These are phyloP conservation scores for Haematococcus lacustris DNA, from an alignment of 139 green algal species.

Conservation along the genomic window DNA sequence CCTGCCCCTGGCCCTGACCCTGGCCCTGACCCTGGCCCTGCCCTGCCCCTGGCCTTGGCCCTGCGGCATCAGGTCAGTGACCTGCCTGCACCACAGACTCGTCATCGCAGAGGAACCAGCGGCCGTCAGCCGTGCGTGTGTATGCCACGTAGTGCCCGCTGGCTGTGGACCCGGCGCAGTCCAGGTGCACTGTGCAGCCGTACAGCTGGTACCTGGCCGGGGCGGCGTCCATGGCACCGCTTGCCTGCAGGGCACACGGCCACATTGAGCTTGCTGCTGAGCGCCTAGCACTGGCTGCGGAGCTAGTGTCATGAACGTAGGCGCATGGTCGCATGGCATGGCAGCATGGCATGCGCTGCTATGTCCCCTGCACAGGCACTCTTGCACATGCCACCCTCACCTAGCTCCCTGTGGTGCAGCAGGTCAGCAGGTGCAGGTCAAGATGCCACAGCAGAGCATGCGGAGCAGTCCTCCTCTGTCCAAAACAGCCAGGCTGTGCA, in stretches of 20 bases:
- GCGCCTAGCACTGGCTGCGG: constrained; percentile 18
- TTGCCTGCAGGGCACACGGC: too few species aligned
- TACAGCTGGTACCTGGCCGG: constrained; percentile 52
- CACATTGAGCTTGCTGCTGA: constrained; percentile 15
- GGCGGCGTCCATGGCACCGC: constrained; percentile 14
- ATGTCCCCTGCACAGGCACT: constrained; percentile 64
- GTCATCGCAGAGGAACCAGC: constrained; percentile 40
- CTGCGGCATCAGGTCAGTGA: neutral
- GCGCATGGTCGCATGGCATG: too few species aligned
- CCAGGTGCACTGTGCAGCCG: constrained; percentile 60
- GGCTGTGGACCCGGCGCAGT: constrained; percentile 9
- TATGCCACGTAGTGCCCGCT: constrained; percentile 28
- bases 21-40: neutral
- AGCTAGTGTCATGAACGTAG: constrained; percentile 7
- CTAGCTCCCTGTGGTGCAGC: too few species aligned
- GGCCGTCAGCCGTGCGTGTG: constrained; percentile 8
- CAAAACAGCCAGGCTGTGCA: too few species aligned
- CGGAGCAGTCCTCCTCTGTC: too few species aligned
- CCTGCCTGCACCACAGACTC: constrained; percentile 15
- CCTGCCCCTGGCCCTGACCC: neutral
- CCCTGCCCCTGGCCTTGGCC: neutral
- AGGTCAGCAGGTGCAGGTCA: too few species aligned
- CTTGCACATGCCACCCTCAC: too few species aligned
- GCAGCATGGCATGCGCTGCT: too few species aligned
- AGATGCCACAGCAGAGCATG: too few species aligned